Conservation (phyloP, 208 protist species). For the Naegleria lovaniensis region DNA sequence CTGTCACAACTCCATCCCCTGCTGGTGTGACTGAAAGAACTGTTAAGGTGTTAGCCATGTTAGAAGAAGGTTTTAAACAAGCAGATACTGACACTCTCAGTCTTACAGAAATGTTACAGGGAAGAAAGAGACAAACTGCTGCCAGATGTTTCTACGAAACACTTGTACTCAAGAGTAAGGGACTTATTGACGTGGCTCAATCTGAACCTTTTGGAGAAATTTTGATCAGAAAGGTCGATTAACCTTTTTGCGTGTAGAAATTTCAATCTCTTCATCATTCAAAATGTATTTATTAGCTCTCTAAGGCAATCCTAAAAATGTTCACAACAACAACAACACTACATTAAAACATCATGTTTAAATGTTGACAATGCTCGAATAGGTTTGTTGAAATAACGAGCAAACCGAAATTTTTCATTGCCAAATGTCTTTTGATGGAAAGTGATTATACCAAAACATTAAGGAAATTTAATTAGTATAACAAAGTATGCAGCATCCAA, state of each 20-base stretch:
- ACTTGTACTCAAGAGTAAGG: conserved; percentile 6
- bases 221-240: neutral
- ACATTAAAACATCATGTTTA: too few relatives aligned
- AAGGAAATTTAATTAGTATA: too few relatives aligned
- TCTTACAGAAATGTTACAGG: neutral
- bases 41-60: neutral
- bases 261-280: too few relatives aligned
- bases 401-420: too few relatives aligned
- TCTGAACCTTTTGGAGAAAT: neutral
- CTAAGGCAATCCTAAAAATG: too few relatives aligned
- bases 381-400: too few relatives aligned
- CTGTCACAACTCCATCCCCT: neutral
- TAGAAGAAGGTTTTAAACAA: conserved; percentile 9
- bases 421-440: too few relatives aligned
- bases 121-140: neutral
- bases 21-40: conserved; percentile 17
- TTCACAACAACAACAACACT: too few relatives aligned
- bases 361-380: too few relatives aligned
- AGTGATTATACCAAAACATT: too few relatives aligned
- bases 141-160: conserved; percentile 10
- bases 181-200: conserved; percentile 13
- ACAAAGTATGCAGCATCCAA: too few relatives aligned
- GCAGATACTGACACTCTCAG: neutral
- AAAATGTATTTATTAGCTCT: too few relatives aligned
- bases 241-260: neutral